Percentiles rank a stretch among this genome's conserved stretches.
Evolutionary conservation across 2,329 filamentous ascomycete species (phyloP).

Genomic region (Beauveria pseudobassiana): DNA sequence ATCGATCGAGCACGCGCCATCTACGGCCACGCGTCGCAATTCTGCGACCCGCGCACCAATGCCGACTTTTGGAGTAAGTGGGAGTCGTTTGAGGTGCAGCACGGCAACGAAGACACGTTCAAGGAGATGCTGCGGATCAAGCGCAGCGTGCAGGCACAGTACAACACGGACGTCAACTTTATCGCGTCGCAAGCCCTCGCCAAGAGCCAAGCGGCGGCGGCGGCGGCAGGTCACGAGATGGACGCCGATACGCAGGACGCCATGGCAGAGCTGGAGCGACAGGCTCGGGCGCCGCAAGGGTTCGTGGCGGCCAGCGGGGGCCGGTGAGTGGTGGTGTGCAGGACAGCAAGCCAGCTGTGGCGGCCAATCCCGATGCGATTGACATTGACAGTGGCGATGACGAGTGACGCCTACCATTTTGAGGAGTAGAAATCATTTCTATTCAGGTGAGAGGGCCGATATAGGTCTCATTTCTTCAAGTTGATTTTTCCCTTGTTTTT

Average conservation of each 20-base stretch:
- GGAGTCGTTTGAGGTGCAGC: conserved; percentile 95
- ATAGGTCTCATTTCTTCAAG: too few species aligned
- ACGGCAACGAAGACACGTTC: conserved; percentile 98
- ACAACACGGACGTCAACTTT: conserved; percentile 98
- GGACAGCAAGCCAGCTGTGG: conserved; percentile 30
- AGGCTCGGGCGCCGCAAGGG: conserved; percentile 79
- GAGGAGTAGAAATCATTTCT: background rate
- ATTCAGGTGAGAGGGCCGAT: background rate
- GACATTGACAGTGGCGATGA: conserved; percentile 69
- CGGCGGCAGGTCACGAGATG: conserved; percentile 36
- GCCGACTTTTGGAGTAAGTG: conserved; percentile 92
- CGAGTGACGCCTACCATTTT: conserved; percentile 21
- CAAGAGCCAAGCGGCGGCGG: conserved; percentile 60
- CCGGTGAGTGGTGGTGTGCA: conserved; percentile 48
- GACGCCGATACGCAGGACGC: conserved; percentile 53
- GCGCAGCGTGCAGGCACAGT: conserved; percentile 92
- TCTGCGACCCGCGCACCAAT: conserved; percentile 89
- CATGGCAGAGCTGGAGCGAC: conserved; percentile 82
- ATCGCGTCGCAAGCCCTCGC: conserved; percentile 94
- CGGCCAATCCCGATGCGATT: conserved; percentile 78
- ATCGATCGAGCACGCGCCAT: conserved; percentile 94
- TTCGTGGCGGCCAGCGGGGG: conserved; percentile 81
- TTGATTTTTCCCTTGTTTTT: too few species aligned
- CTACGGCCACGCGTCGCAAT: conserved; percentile 93
- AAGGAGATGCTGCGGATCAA: conserved; percentile 99